These are phyloP conservation scores for Macroventuria anomochaeta DNA, from an alignment of 2,329 filamentous ascomycete species.

Conservation along the genomic window DNA sequence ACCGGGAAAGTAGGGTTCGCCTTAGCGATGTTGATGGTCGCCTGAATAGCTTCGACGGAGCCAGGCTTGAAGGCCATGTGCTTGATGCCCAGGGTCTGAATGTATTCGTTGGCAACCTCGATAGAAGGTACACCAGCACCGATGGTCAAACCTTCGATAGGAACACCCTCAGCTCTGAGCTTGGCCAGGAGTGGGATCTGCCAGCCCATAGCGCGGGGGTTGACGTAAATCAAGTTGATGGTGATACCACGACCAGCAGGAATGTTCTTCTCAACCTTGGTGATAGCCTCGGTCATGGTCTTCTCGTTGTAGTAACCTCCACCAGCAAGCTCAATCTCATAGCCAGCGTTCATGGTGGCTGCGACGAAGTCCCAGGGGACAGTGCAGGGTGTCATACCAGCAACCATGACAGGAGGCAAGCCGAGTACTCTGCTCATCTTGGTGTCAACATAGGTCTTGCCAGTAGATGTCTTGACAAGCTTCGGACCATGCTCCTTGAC, in stretches of 20 bases:
- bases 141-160: constrained; percentile 57
- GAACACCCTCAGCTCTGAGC: constrained; percentile 54
- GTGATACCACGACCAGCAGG: constrained; percentile 59
- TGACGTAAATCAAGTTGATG: constrained; percentile 62
- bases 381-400: constrained; percentile 58
- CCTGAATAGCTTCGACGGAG: constrained; percentile 54
- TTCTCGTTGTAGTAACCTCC: constrained; percentile 59
- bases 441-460: constrained; percentile 91
- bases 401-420: constrained; percentile 56
- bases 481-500: constrained; percentile 96
- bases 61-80: constrained; percentile 59
- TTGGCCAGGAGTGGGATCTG: constrained; percentile 60
- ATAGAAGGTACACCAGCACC: constrained; percentile 58
- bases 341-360: constrained; percentile 61
- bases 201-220: constrained; percentile 60
- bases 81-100: constrained; percentile 63
- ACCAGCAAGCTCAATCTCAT: constrained; percentile 57
- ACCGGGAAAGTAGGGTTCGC: constrained; percentile 55
- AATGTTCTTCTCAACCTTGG: constrained; percentile 53
- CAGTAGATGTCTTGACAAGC: constrained; percentile 85
- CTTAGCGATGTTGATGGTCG: constrained; percentile 57
- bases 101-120: constrained; percentile 57
- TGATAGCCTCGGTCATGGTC: constrained; percentile 55
- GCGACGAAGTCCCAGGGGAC: constrained; percentile 59
- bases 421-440: constrained; percentile 65